Evolutionary conservation across 305 asterid genomes (phyloP), one percentile per base, ranked within the genome.

Genomic region (Fraxinus sp.): DNA sequence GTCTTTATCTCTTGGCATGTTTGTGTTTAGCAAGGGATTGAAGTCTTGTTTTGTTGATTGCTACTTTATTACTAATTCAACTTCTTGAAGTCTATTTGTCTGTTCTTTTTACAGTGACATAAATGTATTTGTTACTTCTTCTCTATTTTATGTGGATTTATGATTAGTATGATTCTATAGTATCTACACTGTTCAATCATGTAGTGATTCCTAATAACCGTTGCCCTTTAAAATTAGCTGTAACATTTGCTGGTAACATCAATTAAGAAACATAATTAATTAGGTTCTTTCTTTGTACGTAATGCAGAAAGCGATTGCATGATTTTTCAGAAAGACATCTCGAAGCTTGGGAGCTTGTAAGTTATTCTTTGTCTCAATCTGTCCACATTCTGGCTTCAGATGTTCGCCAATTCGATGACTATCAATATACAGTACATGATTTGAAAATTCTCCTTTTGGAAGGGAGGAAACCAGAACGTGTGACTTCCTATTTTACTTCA

Each of bases 311-410:
- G 86, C 87, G 89, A 2, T 44, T 88, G 83, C 89, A 79, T 59
- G 85, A 87, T 81, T 46, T 82, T 80, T 64, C 88, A 64, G 83
- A 85, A 26, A 84, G 83, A 76, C 85, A 79, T 82, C 74, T 94
- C 74, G 96, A 91, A 83, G 96, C 92, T 37, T 94, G 98, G 99
- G 96, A 89, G 86, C 95, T 95, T 59, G 98, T 95, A 88, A 92
- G 95, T 85, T 80, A 28, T 57, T 78, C 55, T 70, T 55, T 74
- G 55, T 81, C 82, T 41, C 62, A 46, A 82, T 49, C 28, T 7
- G 32, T 5, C 78, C 66, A 32, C 55, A 1, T 77, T 2, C 16
- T 72, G 35, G 9, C 32, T 37, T 13, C 13, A 0, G 5, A 16
- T 26, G 13, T 64, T 68, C 7, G 4, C 77, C 37, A 70, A 5